Evolutionary conservation across 225 moss, liverwort and hornwort genomes (phyloP).

Genomic region (Thuidium tamariscinum): DNA sequence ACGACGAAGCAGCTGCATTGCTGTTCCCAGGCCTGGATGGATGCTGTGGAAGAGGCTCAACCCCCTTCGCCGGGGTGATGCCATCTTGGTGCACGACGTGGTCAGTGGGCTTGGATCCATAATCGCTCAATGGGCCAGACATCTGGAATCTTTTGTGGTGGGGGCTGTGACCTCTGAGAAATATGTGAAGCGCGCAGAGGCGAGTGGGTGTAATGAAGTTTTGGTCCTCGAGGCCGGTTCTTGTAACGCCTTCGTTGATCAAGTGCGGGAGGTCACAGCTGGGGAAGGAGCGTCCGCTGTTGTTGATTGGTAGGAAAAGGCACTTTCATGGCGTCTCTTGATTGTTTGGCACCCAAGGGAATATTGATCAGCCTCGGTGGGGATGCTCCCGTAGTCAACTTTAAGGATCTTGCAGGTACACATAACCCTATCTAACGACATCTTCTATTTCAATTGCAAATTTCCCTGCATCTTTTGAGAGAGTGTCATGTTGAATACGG

Average conservation of each 20-base stretch:
- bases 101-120: conserved; percentile 19
- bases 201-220: conserved; percentile 8
- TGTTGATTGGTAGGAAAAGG: conserved; percentile 11
- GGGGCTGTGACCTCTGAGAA: conserved; percentile 11
- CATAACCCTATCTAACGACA: no score
- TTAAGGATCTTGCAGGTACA: background rate
- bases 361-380: conserved; percentile 16
- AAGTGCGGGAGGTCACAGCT: conserved; percentile 19
- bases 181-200: background rate
- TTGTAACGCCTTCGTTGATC: background rate
- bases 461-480: background rate
- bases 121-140: conserved; percentile 20
- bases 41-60: conserved; percentile 32
- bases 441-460: background rate
- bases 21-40: conserved; percentile 43
- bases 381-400: background rate
- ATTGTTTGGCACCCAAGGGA: conserved; percentile 13
- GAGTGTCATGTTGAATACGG: background rate
- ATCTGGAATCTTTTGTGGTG: conserved; percentile 11
- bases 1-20: conserved; percentile 38
- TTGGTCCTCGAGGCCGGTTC: background rate
- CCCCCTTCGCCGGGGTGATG: conserved; percentile 4
- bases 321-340: conserved; percentile 4
- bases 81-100: conserved; percentile 21
- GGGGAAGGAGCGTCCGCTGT: conserved; percentile 13